phyloP scores from a whole-genome alignment of 2,329 filamentous ascomycete genomes.

The Biscogniauxia marginata region DNA sequence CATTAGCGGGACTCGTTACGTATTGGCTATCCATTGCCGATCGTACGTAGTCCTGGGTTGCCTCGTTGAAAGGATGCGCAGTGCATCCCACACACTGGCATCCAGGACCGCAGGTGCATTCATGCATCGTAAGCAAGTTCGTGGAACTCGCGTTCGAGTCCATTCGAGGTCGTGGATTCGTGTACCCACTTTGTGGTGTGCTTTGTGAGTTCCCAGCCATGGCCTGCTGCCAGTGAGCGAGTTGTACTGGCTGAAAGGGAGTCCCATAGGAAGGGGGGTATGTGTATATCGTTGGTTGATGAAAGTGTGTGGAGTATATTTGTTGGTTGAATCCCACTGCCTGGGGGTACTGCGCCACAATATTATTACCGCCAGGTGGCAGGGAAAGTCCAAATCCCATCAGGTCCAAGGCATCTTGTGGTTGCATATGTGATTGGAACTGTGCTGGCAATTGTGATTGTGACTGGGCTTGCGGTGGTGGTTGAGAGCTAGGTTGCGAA shows the following conservation, averaged over 20 bases:
- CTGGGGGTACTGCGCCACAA: conserved; percentile 8
- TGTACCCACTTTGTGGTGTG: conserved; percentile 4
- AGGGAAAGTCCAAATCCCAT: conserved; percentile 19
- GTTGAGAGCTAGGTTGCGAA: conserved; percentile 7
- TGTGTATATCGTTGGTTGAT: conserved; percentile 14
- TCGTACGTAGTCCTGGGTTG: conserved; percentile 48
- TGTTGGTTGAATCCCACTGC: conserved; percentile 9
- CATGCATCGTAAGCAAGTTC: conserved; percentile 34
- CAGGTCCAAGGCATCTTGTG: conserved; percentile 11
- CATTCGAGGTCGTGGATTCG: conserved; percentile 5
- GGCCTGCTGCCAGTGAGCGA: conserved; percentile 25
- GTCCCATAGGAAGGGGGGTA: conserved; percentile 16
- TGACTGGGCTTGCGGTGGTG: conserved; percentile 6
- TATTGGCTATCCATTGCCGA: conserved; percentile 27
- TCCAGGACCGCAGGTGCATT: conserved; percentile 62
- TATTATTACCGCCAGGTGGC: conserved; percentile 6
- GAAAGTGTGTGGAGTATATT: conserved; percentile 14
- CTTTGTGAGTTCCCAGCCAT: conserved; percentile 13
- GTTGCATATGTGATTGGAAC: conserved; percentile 10
- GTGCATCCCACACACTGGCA: conserved; percentile 69
- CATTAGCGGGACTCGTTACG: conserved; percentile 35
- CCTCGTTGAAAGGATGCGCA: conserved; percentile 65
- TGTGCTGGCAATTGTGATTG: conserved; percentile 12
- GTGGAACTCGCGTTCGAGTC: conserved; percentile 5
- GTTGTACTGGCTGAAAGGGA: conserved; percentile 23